A percentile compares a stretch with the other conserved stretches of the same genome.
phyloP scores from a whole-genome alignment of 2,329 filamentous ascomycete genomes.

The Aspergillus sergii region DNA sequence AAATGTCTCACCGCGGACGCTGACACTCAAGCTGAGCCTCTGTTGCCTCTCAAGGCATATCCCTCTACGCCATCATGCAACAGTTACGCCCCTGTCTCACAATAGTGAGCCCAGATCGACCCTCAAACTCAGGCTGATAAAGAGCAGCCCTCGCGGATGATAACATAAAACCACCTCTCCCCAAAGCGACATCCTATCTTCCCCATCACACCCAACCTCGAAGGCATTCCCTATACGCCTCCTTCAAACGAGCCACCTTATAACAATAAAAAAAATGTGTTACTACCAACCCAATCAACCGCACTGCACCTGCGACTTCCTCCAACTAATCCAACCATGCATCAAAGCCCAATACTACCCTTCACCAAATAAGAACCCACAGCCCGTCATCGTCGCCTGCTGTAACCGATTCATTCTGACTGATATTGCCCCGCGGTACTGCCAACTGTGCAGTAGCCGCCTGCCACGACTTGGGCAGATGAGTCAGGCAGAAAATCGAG shows the following conservation, averaged over 20 bases:
- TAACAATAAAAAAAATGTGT: conserved; percentile 12
- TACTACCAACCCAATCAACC: conserved; percentile 23
- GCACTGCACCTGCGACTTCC: conserved; percentile 22
- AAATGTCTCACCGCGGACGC: not conserved
- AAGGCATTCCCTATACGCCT: not conserved
- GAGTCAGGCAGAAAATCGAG: not conserved
- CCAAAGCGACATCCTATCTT: not conserved
- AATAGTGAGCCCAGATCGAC: not conserved
- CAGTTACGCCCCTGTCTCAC: not conserved
- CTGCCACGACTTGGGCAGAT: not conserved
- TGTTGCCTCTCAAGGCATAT: not conserved
- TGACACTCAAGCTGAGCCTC: not conserved
- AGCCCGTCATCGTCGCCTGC: conserved; percentile 19
- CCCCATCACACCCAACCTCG: not conserved
- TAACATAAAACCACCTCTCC: not conserved
- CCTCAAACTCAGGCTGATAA: not conserved
- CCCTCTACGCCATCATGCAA: not conserved
- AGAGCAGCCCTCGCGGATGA: not conserved
- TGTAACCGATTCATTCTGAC: not conserved
- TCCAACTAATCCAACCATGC: conserved; percentile 25
- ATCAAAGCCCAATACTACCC: conserved; percentile 7
- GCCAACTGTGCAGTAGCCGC: not conserved
- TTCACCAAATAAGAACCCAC: conserved; percentile 13
- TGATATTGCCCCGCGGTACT: conserved; percentile 8
- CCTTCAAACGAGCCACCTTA: not conserved